These are phyloP conservation scores for Trichothecium sympodiale DNA, from an alignment of 2,329 filamentous ascomycete species.

Conservation along the genomic window DNA sequence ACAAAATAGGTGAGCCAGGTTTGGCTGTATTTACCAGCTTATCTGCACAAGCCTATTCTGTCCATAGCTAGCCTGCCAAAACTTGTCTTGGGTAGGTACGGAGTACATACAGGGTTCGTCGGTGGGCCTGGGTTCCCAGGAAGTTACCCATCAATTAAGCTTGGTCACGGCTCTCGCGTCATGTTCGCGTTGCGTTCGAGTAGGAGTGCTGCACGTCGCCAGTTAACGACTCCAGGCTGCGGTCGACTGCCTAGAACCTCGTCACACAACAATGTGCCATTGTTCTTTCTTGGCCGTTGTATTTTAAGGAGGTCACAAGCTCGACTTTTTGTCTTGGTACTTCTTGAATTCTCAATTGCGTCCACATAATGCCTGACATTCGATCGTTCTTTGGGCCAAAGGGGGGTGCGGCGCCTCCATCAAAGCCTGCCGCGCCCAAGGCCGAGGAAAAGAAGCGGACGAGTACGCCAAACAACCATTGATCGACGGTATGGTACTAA, in stretches of 20 bases:
- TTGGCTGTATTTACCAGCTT: conserved; percentile 1
- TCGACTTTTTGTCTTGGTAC: conserved; percentile 2
- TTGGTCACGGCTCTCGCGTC: conserved; percentile 31
- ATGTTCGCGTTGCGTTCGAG: conserved; percentile 25
- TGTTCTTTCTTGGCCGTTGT: conserved; percentile 6
- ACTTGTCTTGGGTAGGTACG: too few relatives aligned
- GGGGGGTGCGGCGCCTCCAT: conserved; percentile 42
- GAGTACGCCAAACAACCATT: conserved; percentile 23
- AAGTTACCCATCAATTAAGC: conserved; percentile 21
- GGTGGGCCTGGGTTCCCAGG: too few relatives aligned
- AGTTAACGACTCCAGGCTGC: conserved; percentile 1
- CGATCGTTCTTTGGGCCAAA: conserved; percentile 82
- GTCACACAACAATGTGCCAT: background rate
- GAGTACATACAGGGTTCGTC: too few relatives aligned
- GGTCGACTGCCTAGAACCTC: conserved; percentile 4
- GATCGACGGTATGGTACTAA: conserved; percentile 9
- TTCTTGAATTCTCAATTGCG: conserved; percentile 3
- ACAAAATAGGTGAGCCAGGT: conserved; percentile 3
- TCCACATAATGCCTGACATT: conserved; percentile 68
- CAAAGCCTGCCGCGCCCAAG: conserved; percentile 31
- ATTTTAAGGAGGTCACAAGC: conserved; percentile 10
- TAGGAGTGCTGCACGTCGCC: conserved; percentile 21
- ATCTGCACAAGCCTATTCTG: too few relatives aligned
- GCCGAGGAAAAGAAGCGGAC: conserved; percentile 35
- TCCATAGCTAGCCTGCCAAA: too few relatives aligned